Conservation (phyloP, 1,284 basidiomycete genomes). For the Sanghuangporus sanghuang region DNA sequence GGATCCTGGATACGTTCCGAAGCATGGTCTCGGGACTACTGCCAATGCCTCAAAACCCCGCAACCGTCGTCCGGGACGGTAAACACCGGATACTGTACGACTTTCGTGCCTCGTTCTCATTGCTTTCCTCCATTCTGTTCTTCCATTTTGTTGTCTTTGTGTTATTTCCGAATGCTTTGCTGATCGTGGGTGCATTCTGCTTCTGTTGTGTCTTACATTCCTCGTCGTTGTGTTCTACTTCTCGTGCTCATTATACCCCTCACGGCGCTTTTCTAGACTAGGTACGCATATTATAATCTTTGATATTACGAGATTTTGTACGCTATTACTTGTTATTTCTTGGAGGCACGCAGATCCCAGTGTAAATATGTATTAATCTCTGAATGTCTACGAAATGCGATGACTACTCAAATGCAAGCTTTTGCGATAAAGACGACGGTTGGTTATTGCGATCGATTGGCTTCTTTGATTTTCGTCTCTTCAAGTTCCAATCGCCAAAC, state of each 20-base stretch:
- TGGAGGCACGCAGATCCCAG: background rate
- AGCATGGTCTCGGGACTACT: conserved; percentile 67
- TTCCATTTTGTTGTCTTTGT: background rate
- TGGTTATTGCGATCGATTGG: background rate
- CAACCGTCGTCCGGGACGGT: conserved; percentile 25
- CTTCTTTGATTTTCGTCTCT: background rate
- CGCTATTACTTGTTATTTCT: background rate
- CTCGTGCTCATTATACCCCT: background rate
- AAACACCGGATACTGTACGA: background rate
- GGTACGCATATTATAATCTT: background rate
- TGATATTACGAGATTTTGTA: conserved; percentile 1
- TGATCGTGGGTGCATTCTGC: background rate
- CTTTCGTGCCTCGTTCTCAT: background rate
- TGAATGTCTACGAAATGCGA: background rate
- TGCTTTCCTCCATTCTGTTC: background rate
- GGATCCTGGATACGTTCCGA: conserved; percentile 69
- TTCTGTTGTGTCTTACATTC: background rate
- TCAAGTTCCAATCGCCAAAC: conserved; percentile 17
- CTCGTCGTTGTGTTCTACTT: background rate
- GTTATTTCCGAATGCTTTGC: background rate
- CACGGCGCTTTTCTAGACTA: background rate
- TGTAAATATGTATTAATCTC: background rate
- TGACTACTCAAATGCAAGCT: conserved; percentile 9
- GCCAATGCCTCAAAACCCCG: conserved; percentile 32
- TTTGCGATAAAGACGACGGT: background rate